Base-by-base conservation (phyloP, 805 yeast genomes). In the Starmerella bacillaris region DNA sequence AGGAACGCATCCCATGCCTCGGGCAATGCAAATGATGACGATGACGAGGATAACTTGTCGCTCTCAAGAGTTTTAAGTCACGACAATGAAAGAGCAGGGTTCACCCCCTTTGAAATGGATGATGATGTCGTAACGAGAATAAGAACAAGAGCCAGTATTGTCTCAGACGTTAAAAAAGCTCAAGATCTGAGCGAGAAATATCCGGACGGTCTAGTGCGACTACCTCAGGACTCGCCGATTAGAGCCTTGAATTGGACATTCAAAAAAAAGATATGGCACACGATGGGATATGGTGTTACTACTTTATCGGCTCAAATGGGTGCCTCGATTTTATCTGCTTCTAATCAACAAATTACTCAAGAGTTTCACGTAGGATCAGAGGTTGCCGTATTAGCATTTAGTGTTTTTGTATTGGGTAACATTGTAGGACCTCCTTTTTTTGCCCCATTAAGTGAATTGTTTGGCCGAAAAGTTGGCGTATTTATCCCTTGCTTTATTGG, bases 341-440 rank as follows among this genome's bases (percentile, higher is more conserved):
- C 72, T 21, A 55, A 64, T 29, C 56, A 49, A 17, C 51, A 56
- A 18, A 51, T 72, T 21, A 61, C 68, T 38, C 58, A 42, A 30
- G 57, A 65, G 31, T 83, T 57, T 54, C 67, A 67, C 38, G 72
- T 83, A 33, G 74, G 78, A 27, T 40, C 48, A 4, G 78, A 71
- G 11, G 83, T 74, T 12, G 76, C 76, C 12, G 67, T 78, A 16
- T 63, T 86, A 33, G 78, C 83, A 38, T 67, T 82, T 12, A 70
- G 94, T 0, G 61, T 83, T 14, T 84, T 69, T 48, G 93, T 86
- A 11, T 54, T 83, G 30, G 96, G 95, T 11, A 83, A 82, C 56
- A 94, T 94, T 1, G 66, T 82, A 1, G 94, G 95, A 18, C 95
- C 96, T 3, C 62, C 82, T 31, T 50, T 80, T 30, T 83, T 86